Evolutionary conservation across 768 basidiomycete genomes (phyloP).

Genomic region (Artomyces pyxidatus): DNA sequence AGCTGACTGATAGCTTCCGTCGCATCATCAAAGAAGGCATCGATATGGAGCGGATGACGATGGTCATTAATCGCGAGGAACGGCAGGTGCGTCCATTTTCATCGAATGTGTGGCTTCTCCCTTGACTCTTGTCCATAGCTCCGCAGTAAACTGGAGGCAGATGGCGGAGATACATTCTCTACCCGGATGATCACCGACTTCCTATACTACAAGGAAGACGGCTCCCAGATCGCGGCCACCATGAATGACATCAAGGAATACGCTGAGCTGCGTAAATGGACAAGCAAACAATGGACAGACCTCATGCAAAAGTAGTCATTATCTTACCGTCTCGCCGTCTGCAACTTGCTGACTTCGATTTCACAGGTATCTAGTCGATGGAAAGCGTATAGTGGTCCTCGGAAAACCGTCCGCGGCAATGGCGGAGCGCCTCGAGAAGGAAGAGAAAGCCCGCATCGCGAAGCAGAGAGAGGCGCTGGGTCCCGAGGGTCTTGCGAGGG

Average conservation of each 20-base stretch:
- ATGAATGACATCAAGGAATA: conserved; percentile 79
- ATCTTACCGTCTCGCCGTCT: not conserved
- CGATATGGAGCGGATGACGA: conserved; percentile 84
- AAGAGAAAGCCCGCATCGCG: conserved; percentile 71
- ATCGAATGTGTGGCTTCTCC: not conserved
- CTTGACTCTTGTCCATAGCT: conserved; percentile 38
- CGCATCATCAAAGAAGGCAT: conserved; percentile 68
- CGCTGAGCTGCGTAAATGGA: conserved; percentile 59
- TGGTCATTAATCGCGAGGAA: conserved; percentile 82
- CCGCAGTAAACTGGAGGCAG: conserved; percentile 75
- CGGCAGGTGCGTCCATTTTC: conserved; percentile 49
- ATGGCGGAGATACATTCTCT: conserved; percentile 75
- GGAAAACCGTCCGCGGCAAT: conserved; percentile 86
- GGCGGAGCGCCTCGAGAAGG: conserved; percentile 69
- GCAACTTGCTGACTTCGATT: not conserved
- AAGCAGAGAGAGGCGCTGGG: conserved; percentile 66
- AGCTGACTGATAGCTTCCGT: conserved; percentile 58
- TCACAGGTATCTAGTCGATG: conserved; percentile 70
- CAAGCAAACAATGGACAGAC: conserved; percentile 64
- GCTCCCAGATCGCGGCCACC: conserved; percentile 61
- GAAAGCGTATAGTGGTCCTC: conserved; percentile 63
- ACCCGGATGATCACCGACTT: conserved; percentile 73
- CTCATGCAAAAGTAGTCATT: conserved; percentile 63
- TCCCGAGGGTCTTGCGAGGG: conserved; percentile 67
- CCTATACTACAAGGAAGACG: conserved; percentile 78